Percentiles rank a stretch among this genome's conserved stretches.
These are phyloP conservation scores for Trichoderma erinaceum DNA, from an alignment of 495 filamentous ascomycete genomes.

Conservation along the genomic window DNA sequence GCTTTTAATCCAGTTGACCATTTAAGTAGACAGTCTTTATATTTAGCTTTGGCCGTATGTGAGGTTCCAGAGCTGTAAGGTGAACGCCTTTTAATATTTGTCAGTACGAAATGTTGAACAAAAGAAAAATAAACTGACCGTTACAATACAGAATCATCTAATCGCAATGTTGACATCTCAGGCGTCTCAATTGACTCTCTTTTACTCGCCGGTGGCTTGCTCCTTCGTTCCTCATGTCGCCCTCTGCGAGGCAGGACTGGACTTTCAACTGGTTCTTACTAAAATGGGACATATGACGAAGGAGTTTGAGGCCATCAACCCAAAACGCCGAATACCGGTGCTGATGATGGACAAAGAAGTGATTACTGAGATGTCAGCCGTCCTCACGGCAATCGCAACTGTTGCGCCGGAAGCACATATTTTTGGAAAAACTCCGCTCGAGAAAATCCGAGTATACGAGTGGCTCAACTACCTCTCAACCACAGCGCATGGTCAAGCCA, in stretches of 20 bases:
- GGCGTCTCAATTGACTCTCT: background rate
- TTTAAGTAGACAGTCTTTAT: too few species aligned
- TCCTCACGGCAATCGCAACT: background rate
- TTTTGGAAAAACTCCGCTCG: background rate
- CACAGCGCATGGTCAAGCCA: background rate
- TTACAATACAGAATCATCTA: background rate
- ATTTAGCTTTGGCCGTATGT: too few species aligned
- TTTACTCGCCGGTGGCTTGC: background rate
- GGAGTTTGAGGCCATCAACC: conserved; percentile 1
- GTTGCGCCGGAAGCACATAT: background rate
- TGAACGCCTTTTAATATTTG: background rate
- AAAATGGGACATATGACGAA: background rate
- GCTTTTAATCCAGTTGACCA: too few species aligned
- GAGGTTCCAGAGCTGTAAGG: too few species aligned
- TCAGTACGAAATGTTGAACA: background rate
- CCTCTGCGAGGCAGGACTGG: background rate
- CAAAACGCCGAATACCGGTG: background rate
- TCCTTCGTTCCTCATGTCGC: background rate
- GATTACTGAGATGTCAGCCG: background rate
- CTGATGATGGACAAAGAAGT: background rate
- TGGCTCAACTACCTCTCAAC: conserved; percentile 6
- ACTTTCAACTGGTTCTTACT: background rate
- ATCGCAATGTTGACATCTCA: background rate
- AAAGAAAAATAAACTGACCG: background rate
- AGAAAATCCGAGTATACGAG: conserved; percentile 1